These are phyloP conservation scores for Coccinonectria pachysandricola DNA, from an alignment of 2,329 filamentous ascomycete species.

Conservation along the genomic window DNA sequence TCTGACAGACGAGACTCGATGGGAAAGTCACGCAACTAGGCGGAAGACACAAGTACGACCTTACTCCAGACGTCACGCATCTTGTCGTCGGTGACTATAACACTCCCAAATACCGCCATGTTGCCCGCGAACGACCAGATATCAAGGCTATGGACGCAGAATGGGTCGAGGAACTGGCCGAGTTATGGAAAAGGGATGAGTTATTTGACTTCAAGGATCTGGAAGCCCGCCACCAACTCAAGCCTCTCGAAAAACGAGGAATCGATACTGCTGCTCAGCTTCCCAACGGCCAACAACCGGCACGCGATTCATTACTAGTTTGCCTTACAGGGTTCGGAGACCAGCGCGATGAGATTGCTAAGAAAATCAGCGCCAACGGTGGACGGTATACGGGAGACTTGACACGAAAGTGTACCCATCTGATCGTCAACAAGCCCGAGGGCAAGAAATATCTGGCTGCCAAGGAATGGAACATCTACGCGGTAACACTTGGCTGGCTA, in stretches of 20 bases:
- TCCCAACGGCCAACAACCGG: constrained; percentile 10
- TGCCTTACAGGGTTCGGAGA: constrained; percentile 51
- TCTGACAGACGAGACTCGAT: constrained; percentile 43
- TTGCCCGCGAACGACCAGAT: constrained; percentile 79
- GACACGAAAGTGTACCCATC: constrained; percentile 75
- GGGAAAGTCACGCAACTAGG: constrained; percentile 69
- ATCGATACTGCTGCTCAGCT: constrained; percentile 23
- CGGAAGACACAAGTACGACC: constrained; percentile 75
- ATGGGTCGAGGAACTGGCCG: constrained; percentile 74
- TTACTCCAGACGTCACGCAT: constrained; percentile 94
- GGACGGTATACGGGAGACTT: constrained; percentile 82
- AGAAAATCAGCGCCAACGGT: constrained; percentile 58
- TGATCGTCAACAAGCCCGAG: constrained; percentile 68
- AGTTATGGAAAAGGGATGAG: constrained; percentile 74
- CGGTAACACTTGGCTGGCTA: constrained; percentile 79
- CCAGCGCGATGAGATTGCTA: constrained; percentile 59
- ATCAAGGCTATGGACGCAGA: constrained; percentile 71
- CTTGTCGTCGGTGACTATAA: constrained; percentile 82
- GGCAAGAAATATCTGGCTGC: constrained; percentile 89
- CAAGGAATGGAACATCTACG: constrained; percentile 67
- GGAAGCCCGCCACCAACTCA: constrained; percentile 56
- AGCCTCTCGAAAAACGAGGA: constrained; percentile 48
- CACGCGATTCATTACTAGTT: constrained; percentile 35
- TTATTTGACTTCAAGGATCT: constrained; percentile 61
- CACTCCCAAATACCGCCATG: constrained; percentile 91